Evolutionary conservation across 768 basidiomycete species (phyloP).

Genomic region (Erythrobasidium yunnanense): DNA sequence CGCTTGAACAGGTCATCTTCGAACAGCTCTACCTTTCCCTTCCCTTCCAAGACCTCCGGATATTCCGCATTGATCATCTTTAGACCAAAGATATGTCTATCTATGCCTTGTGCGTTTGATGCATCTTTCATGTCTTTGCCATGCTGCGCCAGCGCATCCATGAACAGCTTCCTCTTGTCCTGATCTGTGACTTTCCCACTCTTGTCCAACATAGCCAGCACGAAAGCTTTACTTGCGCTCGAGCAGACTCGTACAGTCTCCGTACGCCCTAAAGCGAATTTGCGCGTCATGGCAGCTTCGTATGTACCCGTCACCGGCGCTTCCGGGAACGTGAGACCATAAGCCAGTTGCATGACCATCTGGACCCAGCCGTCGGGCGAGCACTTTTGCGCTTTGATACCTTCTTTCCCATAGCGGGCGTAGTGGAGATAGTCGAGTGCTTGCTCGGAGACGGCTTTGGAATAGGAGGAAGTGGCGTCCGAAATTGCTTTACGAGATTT

Average conservation of each 20-base stretch:
- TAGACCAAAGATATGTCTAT: slow-evolving; percentile 73
- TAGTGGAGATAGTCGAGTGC: slow-evolving; percentile 75
- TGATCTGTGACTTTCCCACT: slow-evolving; percentile 46
- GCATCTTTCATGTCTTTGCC: slow-evolving; percentile 69
- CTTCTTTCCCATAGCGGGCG: slow-evolving; percentile 73
- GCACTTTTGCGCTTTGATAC: slow-evolving; percentile 55
- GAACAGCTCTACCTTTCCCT: slow-evolving; percentile 54
- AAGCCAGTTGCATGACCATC: slow-evolving; percentile 91
- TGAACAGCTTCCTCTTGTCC: slow-evolving; percentile 16
- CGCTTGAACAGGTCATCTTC: slow-evolving; percentile 48
- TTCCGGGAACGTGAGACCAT: slow-evolving; percentile 56
- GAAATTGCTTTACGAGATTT: slow-evolving; percentile 50
- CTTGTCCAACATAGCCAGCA: slow-evolving; percentile 62
- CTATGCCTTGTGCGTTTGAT: slow-evolving; percentile 82
- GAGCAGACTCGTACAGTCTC: slow-evolving; percentile 86
- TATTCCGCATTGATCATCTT: neutral
- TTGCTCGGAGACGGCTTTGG: slow-evolving; percentile 56
- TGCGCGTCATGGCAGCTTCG: slow-evolving; percentile 87
- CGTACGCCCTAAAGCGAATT: slow-evolving; percentile 78
- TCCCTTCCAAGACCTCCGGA: slow-evolving; percentile 41
- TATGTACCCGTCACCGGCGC: slow-evolving; percentile 48
- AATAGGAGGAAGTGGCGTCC: slow-evolving; percentile 58
- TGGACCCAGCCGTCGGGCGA: slow-evolving; percentile 70
- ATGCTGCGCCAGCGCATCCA: slow-evolving; percentile 60
- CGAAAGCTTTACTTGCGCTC: slow-evolving; percentile 70